Evolutionary conservation across 1,284 basidiomycete species (phyloP).

Genomic region (Heterobasidion annosum): DNA sequence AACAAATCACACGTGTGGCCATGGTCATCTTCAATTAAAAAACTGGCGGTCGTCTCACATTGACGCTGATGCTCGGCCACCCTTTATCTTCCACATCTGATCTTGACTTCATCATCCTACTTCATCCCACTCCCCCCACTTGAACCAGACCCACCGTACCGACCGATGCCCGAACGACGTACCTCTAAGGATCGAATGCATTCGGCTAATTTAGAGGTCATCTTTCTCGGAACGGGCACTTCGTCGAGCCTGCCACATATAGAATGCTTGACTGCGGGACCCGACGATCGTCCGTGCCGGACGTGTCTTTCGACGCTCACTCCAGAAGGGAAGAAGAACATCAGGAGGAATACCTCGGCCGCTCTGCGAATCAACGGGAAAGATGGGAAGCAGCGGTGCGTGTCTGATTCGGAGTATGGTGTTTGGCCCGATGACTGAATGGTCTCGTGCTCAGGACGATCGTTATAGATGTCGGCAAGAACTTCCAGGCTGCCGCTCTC

Average conservation of each 20-base stretch:
- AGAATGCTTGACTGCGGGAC: constrained; percentile 53
- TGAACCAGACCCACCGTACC: too few species aligned
- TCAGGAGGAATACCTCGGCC: constrained; percentile 67
- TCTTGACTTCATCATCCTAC: not conserved
- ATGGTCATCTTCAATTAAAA: not conserved
- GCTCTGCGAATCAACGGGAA: constrained; percentile 44
- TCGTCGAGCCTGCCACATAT: constrained; percentile 60
- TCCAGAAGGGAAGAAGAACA: constrained; percentile 64
- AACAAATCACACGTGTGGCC: too few species aligned
- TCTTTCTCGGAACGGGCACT: constrained; percentile 72
- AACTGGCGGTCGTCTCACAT: not conserved
- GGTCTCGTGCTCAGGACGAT: constrained; percentile 39
- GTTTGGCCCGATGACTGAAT: not conserved
- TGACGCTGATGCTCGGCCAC: not conserved
- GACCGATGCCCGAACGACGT: not conserved
- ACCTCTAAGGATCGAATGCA: not conserved
- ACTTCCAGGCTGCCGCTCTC: constrained; percentile 64
- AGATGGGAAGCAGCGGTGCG: constrained; percentile 45
- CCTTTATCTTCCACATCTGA: not conserved
- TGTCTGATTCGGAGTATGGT: constrained; percentile 10
- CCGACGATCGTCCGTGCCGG: constrained; percentile 38
- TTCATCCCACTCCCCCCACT: not conserved
- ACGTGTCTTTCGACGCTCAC: constrained; percentile 62
- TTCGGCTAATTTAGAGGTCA: constrained; percentile 38
- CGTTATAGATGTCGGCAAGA: constrained; percentile 77